phyloP scores from a whole-genome alignment of 225 moss, liverwort and hornwort genomes.

The Climacium dendroides region DNA sequence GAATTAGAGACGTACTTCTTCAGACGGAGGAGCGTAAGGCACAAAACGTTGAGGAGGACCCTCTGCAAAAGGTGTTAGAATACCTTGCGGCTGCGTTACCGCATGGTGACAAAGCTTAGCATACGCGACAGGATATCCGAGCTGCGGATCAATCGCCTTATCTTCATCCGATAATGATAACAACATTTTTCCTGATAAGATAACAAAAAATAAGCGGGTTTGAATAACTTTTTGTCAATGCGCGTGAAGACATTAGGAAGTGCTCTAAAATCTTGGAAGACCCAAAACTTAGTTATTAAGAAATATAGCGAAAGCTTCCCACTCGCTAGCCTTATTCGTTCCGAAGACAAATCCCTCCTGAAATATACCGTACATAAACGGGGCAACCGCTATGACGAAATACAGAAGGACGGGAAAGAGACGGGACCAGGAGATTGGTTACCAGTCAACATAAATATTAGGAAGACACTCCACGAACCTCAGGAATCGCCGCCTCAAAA shows the following conservation, averaged over 20 bases:
- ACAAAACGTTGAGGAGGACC: constrained; percentile 47
- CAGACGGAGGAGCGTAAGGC: constrained; percentile 34
- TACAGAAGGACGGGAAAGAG: not conserved
- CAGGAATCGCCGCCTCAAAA: not conserved
- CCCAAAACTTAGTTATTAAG: not conserved
- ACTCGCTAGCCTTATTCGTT: not conserved
- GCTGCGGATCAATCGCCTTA: constrained; percentile 30
- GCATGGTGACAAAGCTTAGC: constrained; percentile 40
- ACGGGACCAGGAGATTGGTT: not conserved
- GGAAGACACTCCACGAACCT: not conserved
- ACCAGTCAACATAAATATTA: not conserved
- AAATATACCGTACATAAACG: not conserved
- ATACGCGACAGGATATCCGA: constrained; percentile 38
- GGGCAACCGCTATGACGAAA: not conserved
- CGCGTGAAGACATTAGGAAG: not conserved
- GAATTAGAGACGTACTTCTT: constrained; percentile 22
- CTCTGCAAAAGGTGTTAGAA: constrained; percentile 28
- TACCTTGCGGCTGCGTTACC: constrained; percentile 35
- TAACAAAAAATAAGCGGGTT: not conserved
- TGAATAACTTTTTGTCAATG: not conserved
- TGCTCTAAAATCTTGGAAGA: not conserved
- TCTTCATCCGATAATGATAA: constrained; percentile 34
- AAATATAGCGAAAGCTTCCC: not conserved
- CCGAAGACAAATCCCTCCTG: not conserved
- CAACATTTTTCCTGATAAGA: constrained; percentile 25